These are phyloP conservation scores for Candida railenensis DNA, from an alignment of 805 yeast species.

Conservation along the genomic window DNA sequence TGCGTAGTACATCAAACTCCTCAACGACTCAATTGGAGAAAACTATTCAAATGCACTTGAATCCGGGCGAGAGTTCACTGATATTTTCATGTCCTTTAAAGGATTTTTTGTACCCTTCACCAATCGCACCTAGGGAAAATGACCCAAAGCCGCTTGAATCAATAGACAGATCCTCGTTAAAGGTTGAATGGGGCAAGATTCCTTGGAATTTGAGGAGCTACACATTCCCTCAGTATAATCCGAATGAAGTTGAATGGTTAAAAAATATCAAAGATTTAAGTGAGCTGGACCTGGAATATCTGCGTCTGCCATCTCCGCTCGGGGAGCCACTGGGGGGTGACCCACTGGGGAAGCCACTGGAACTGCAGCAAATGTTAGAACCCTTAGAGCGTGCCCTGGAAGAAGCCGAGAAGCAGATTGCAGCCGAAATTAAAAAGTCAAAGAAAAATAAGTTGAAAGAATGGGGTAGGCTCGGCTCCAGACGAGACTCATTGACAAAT, in stretches of 20 bases:
- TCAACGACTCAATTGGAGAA: conserved; percentile 11
- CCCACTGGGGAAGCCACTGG: not conserved
- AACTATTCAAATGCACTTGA: conserved; percentile 46
- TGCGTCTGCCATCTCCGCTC: conserved; percentile 3
- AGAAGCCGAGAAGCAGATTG: conserved; percentile 6
- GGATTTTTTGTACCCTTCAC: conserved; percentile 48
- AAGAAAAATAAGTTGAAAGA: conserved; percentile 16
- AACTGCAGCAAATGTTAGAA: conserved; percentile 3
- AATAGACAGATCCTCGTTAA: conserved; percentile 29
- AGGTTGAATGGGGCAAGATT: conserved; percentile 68
- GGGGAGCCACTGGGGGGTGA: not conserved
- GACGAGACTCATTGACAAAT: conserved; percentile 37
- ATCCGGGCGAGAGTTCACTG: conserved; percentile 76
- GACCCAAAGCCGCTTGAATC: conserved; percentile 22
- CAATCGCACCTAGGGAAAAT: conserved; percentile 2
- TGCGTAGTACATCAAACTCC: conserved; percentile 35
- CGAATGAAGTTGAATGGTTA: conserved; percentile 62
- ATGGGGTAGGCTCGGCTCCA: conserved; percentile 43
- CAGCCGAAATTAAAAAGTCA: not conserved
- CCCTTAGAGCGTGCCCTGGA: conserved; percentile 8
- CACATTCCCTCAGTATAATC: conserved; percentile 55
- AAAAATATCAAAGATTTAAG: conserved; percentile 54
- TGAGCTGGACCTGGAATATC: conserved; percentile 50
- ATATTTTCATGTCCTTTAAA: conserved; percentile 68
- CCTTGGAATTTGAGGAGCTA: conserved; percentile 66